phyloP scores from a whole-genome alignment of 306 rosid species.

The Datisca glomerata region DNA sequence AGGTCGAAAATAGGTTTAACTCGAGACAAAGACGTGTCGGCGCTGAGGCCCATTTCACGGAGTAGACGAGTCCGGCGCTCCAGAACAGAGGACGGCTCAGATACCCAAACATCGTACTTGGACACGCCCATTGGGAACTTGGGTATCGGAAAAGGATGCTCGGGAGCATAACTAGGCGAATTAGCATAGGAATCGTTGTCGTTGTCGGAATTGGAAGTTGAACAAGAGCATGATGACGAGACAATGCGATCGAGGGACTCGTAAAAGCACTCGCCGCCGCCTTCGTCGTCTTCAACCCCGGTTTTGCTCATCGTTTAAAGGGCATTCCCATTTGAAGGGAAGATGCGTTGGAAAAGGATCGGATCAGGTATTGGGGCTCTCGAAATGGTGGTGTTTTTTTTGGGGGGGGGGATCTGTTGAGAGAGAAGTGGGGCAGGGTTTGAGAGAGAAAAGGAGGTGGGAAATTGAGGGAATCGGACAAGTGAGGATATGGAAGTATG shows the following conservation, averaged over 20 bases:
- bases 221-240: conserved; percentile 81
- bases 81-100: conserved; percentile 77
- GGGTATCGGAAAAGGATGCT: conserved; percentile 26
- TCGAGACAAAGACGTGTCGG: conserved; percentile 46
- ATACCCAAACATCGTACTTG: conserved; percentile 87
- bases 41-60: conserved; percentile 59
- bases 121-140: conserved; percentile 45
- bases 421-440: background rate
- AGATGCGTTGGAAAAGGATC: background rate
- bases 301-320: background rate
- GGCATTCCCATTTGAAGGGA: background rate
- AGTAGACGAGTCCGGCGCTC: conserved; percentile 80
- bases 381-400: background rate
- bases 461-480: background rate
- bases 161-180: conserved; percentile 39
- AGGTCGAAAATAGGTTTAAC: conserved; percentile 15
- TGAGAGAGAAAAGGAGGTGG: background rate
- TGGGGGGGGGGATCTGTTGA: background rate
- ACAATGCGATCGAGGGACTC: conserved; percentile 82
- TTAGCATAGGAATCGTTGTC: conserved; percentile 16
- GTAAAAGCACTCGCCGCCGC: conserved; percentile 43
- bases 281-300: background rate
- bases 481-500: background rate
- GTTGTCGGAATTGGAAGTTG: conserved; percentile 59
- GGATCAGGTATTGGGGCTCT: background rate